Conservation (phyloP, 352 stramenopile species). For the Phytophthora macrochlamydospora region DNA sequence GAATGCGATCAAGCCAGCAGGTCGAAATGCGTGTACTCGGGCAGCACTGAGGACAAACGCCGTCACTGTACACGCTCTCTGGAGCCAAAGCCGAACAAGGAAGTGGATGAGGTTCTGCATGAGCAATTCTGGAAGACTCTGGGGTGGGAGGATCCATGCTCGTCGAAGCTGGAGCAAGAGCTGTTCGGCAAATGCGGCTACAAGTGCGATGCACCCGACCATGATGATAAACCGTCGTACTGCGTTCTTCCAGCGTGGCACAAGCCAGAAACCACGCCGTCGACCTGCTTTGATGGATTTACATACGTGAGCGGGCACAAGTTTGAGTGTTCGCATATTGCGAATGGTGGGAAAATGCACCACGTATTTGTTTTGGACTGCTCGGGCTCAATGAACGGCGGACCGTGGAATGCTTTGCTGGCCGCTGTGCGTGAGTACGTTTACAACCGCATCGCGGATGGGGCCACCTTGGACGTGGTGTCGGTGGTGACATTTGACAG, state of each 20-base stretch:
- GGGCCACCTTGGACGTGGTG: conserved; percentile 62
- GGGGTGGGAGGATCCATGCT: conserved; percentile 76
- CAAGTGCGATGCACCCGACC: conserved; percentile 69
- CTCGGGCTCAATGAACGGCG: conserved; percentile 75
- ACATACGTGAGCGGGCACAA: conserved; percentile 71
- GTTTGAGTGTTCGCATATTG: conserved; percentile 74
- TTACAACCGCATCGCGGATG: conserved; percentile 63
- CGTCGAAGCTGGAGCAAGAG: conserved; percentile 56
- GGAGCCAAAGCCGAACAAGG: conserved; percentile 53
- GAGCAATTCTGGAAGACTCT: conserved; percentile 80
- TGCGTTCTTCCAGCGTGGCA: conserved; percentile 80
- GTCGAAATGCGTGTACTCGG: conserved; percentile 55
- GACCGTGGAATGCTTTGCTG: conserved; percentile 63
- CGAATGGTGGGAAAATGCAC: conserved; percentile 58
- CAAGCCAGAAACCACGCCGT: conserved; percentile 28
- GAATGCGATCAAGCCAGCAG: conserved; percentile 52
- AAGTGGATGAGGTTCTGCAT: conserved; percentile 77
- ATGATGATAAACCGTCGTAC: conserved; percentile 59
- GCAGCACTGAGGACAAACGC: conserved; percentile 55
- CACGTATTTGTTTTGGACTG: conserved; percentile 85
- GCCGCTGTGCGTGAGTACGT: conserved; percentile 68
- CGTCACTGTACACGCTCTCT: conserved; percentile 66
- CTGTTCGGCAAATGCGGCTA: conserved; percentile 78
- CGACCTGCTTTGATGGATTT: conserved; percentile 42
- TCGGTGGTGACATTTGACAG: conserved; percentile 77